These are phyloP conservation scores for Melaleuca quinquenervia DNA, from an alignment of 345 rosid species.

Conservation along the genomic window DNA sequence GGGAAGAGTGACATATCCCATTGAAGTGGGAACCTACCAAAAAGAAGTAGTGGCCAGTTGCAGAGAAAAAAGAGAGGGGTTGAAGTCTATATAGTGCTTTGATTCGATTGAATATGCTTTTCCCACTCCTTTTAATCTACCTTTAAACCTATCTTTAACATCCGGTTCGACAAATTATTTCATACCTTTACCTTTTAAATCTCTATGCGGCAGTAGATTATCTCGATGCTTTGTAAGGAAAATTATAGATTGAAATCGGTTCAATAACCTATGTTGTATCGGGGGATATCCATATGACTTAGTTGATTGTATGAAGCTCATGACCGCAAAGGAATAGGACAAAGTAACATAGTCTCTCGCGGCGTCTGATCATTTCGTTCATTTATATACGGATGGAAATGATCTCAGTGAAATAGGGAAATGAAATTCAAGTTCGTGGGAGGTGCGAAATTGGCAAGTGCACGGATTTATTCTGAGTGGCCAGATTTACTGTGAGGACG, in stretches of 20 bases:
- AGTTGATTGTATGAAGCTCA: not conserved
- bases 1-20: not conserved
- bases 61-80: not conserved
- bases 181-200: not conserved
- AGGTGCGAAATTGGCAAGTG: no score
- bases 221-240: fast-evolving
- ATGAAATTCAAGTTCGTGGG: no score
- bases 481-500: no score
- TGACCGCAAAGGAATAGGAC: fast-evolving
- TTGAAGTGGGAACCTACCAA: not conserved
- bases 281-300: not conserved
- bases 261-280: fast-evolving
- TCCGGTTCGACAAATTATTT: not conserved
- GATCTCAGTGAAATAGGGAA: no score
- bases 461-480: no score
- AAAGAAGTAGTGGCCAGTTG: not conserved
- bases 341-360: not conserved
- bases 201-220: not conserved
- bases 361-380: no score
- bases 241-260: not conserved
- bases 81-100: not conserved
- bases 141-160: not conserved
- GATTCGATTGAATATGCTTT: not conserved
- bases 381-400: no score
- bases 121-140: not conserved